Evolutionary conservation across 1,139 yeast species (phyloP).

Genomic region (Taphrina communis): DNA sequence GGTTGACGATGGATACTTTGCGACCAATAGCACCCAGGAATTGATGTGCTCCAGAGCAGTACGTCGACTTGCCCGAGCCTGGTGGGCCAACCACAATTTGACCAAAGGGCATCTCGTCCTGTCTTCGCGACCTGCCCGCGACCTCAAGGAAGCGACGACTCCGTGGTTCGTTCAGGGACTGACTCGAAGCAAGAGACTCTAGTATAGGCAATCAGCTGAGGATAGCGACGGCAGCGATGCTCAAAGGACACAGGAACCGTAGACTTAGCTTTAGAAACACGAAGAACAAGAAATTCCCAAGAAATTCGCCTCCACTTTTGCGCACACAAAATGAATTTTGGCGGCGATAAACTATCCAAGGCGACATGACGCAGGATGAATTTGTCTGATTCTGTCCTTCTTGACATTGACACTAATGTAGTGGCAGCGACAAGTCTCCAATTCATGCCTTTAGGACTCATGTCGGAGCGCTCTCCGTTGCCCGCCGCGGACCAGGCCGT

Average conservation of each 20-base stretch:
- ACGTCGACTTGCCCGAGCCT: constrained; percentile 95
- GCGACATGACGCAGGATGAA: neutral
- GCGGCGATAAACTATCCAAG: neutral
- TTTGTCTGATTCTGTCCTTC: neutral
- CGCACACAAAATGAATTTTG: neutral
- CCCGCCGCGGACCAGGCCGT: constrained; percentile 13
- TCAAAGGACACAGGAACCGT: too few species aligned
- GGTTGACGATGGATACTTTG: constrained; percentile 76
- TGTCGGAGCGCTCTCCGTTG: constrained; percentile 10
- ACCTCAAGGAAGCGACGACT: too few species aligned
- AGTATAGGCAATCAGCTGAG: too few species aligned
- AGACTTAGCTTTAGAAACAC: too few species aligned
- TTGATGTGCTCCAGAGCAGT: constrained; percentile 88
- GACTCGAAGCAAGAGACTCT: too few species aligned
- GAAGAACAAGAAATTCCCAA: neutral
- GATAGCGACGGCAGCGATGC: too few species aligned
- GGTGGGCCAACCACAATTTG: constrained; percentile 92
- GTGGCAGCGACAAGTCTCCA: neutral
- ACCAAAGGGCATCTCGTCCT: constrained; percentile 19
- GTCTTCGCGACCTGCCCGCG: too few species aligned
- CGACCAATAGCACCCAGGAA: constrained; percentile 93
- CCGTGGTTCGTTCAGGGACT: too few species aligned
- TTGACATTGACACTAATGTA: too few species aligned
- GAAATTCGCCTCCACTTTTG: constrained; percentile 7
- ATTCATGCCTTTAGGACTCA: constrained; percentile 17